Evolutionary conservation across 768 basidiomycete genomes (phyloP).

Genomic region (Rhodotorula paludigena): DNA sequence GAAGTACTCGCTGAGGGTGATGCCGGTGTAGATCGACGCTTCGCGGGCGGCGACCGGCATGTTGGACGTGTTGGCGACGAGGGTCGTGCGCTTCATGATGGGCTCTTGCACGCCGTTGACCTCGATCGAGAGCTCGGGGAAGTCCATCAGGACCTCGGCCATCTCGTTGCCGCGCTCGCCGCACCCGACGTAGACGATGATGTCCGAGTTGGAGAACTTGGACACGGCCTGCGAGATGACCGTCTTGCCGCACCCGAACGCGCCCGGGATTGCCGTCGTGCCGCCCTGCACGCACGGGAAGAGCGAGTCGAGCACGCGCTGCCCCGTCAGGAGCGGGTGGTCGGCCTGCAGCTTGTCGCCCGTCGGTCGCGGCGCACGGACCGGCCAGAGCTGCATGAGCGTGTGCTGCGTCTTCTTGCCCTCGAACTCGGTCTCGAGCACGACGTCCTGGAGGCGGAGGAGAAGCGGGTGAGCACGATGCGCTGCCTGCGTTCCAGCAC

Average conservation of each 20-base stretch:
- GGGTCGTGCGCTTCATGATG: slow-evolving; percentile 99
- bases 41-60: slow-evolving; percentile 99
- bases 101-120: slow-evolving; percentile 86
- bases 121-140: slow-evolving; percentile 88
- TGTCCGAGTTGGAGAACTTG: slow-evolving; percentile 98
- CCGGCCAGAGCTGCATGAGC: slow-evolving; percentile 98
- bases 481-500: too few species aligned
- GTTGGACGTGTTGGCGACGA: slow-evolving; percentile 98
- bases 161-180: slow-evolving; percentile 94
- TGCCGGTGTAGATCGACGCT: slow-evolving; percentile 98
- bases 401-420: slow-evolving; percentile 88
- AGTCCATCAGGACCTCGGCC: slow-evolving; percentile 81
- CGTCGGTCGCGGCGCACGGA: slow-evolving; percentile 91
- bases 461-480: not conserved
- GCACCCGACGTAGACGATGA: slow-evolving; percentile 98
- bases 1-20: slow-evolving; percentile 99
- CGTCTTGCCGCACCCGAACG: slow-evolving; percentile 97
- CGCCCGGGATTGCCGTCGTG: slow-evolving; percentile 95
- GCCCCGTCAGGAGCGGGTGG: slow-evolving; percentile 86
- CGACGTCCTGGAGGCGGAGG: slow-evolving; percentile 63
- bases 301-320: slow-evolving; percentile 90
- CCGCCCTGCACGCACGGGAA: slow-evolving; percentile 98
- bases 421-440: slow-evolving; percentile 95
- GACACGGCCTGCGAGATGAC: slow-evolving; percentile 97
- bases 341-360: slow-evolving; percentile 93